These are phyloP conservation scores for Clarkia xantiana DNA, from an alignment of 345 rosid species.

Conservation along the genomic window DNA sequence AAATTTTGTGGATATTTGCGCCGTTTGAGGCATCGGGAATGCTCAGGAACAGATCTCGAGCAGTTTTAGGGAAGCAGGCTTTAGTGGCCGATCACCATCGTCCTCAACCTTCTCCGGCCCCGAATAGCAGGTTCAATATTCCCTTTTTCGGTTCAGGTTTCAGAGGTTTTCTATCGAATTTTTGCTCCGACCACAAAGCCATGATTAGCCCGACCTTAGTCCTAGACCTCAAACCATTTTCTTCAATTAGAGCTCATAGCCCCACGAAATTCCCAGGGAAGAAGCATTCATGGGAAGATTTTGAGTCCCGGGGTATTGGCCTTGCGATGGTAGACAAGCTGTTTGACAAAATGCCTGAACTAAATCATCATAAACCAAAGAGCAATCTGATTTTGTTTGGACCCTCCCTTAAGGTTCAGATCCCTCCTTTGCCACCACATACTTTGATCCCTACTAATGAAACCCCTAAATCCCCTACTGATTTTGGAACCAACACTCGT, in stretches of 20 bases:
- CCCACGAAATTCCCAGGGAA: not conserved
- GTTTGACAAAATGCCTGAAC: slow-evolving; percentile 12
- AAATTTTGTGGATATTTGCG: too few relatives aligned
- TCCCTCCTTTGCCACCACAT: slow-evolving; percentile 19
- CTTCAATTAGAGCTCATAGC: slow-evolving; percentile 3
- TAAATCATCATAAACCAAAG: slow-evolving; percentile 16
- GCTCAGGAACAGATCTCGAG: slow-evolving; percentile 40
- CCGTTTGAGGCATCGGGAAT: slow-evolving; percentile 6
- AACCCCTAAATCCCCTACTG: slow-evolving; percentile 20
- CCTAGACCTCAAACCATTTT: slow-evolving; percentile 32
- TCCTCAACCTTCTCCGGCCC: slow-evolving; percentile 17
- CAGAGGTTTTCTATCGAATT: slow-evolving; percentile 32
- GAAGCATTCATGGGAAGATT: slow-evolving; percentile 1
- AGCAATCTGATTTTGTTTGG: slow-evolving; percentile 46
- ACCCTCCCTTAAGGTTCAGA: slow-evolving; percentile 34
- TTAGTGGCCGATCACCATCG: slow-evolving; percentile 45
- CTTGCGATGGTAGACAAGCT: slow-evolving; percentile 22
- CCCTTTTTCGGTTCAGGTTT: slow-evolving; percentile 37
- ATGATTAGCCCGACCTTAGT: slow-evolving; percentile 47
- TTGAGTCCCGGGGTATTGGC: slow-evolving; percentile 7
- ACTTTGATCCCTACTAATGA: slow-evolving; percentile 7
- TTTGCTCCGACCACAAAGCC: slow-evolving; percentile 29
- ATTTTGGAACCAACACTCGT: slow-evolving; percentile 41
- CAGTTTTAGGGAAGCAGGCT: slow-evolving; percentile 40
- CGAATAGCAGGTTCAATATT: slow-evolving; percentile 12